A percentile compares a stretch with the other conserved stretches of the same genome.
phyloP scores from a whole-genome alignment of 768 basidiomycete species.

The Tulasnella sp. region DNA sequence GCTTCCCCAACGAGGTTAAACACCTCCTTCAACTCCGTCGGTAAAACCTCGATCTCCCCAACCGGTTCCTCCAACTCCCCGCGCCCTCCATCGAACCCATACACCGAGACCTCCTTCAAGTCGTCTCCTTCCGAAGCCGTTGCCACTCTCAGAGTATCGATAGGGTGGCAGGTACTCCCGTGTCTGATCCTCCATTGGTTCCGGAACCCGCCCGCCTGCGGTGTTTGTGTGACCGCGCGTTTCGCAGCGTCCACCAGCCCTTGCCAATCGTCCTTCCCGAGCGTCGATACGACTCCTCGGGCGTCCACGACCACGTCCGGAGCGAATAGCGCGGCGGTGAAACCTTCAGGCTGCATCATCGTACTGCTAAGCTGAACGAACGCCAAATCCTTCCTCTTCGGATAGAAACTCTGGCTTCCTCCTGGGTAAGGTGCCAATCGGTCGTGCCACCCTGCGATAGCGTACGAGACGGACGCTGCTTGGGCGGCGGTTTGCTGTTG shows the following conservation, averaged over 20 bases:
- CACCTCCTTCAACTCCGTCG: conserved; percentile 2
- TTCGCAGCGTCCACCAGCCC: not conserved
- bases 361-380: not conserved
- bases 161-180: not conserved
- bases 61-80: conserved; percentile 7
- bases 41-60: not conserved
- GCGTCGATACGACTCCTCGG: not conserved
- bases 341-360: not conserved
- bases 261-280: not conserved
- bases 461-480: not conserved
- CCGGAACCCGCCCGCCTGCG: conserved; percentile 1
- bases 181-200: conserved; percentile 17
- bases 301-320: conserved; percentile 15
- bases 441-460: not conserved
- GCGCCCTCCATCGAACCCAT: not conserved
- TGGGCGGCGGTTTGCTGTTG: not conserved
- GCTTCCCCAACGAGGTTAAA: not conserved
- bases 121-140: not conserved
- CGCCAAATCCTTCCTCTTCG: not conserved
- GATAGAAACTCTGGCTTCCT: not conserved
- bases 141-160: not conserved
- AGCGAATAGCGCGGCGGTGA: conserved; percentile 9
- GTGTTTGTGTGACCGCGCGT: not conserved
- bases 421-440: not conserved
- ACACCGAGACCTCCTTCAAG: conserved; percentile 8